A percentile compares a stretch with the other conserved stretches of the same genome.
Evolutionary conservation across 2,329 filamentous ascomycete genomes (phyloP).

Genomic region (Balansia obtecta): DNA sequence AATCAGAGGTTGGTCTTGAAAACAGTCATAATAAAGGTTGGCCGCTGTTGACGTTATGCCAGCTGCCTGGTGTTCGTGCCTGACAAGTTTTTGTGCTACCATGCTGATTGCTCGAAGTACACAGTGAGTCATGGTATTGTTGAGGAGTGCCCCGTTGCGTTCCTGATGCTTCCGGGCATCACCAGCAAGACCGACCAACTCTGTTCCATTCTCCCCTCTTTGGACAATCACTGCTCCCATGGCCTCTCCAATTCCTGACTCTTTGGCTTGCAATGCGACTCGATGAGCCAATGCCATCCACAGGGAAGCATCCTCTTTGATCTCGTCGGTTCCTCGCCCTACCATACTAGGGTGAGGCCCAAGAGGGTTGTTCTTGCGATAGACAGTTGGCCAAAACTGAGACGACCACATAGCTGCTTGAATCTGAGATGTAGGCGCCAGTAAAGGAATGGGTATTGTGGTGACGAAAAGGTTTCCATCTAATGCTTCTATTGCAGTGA

Average conservation of each 20-base stretch:
- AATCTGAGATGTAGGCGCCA: constrained; percentile 62
- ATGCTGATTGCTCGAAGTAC: constrained; percentile 72
- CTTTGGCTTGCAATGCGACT: constrained; percentile 47
- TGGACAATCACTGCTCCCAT: constrained; percentile 69
- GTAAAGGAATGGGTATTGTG: constrained; percentile 55
- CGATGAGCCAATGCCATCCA: constrained; percentile 58
- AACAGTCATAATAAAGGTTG: constrained; percentile 45
- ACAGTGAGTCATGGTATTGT: constrained; percentile 68
- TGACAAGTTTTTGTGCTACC: constrained; percentile 57
- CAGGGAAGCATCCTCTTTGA: constrained; percentile 47
- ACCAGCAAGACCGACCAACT: constrained; percentile 60
- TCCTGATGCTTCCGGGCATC: constrained; percentile 60
- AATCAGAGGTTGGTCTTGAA: constrained; percentile 58
- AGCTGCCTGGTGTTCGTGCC: constrained; percentile 35
- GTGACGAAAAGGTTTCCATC: constrained; percentile 44
- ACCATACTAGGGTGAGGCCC: constrained; percentile 71
- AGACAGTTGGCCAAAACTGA: constrained; percentile 74
- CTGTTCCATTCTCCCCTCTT: constrained; percentile 35
- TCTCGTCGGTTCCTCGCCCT: constrained; percentile 54
- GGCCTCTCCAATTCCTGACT: constrained; percentile 49
- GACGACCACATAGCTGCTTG: constrained; percentile 65
- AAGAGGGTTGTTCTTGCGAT: constrained; percentile 77
- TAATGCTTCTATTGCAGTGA: constrained; percentile 37
- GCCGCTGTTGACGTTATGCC: constrained; percentile 22
- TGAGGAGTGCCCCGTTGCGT: constrained; percentile 32